Base-by-base conservation (phyloP, 2,329 filamentous ascomycete species). In the Bimuria novae-zelandiae region DNA sequence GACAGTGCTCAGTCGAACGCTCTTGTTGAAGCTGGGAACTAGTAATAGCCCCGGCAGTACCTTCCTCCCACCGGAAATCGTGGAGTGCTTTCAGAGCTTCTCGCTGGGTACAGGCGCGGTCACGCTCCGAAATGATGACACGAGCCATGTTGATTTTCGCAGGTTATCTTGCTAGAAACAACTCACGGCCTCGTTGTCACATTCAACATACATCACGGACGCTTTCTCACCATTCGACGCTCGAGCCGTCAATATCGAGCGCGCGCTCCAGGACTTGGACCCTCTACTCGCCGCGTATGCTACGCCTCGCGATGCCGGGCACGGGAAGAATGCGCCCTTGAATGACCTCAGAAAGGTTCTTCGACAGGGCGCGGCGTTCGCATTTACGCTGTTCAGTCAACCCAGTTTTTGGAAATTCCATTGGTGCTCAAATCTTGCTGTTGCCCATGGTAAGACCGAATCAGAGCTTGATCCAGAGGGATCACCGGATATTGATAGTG, bases 51-150 rank as follows among this genome's bases (percentile, higher is more conserved):
- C 56, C 7, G 52, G 52, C 14, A 56, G 49, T 17, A 56, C 59
- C 2, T 62, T 60, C 36, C 45, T 57, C 2, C 54, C 56, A 6
- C 56, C 59, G 4, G 56, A 59, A 40, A 48, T 59, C 17, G 56
- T 59, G 2, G 56, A 57, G 22, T 57, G 54, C 25, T 57, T 61
- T 37, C 59, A 61, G 35, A 52, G 45, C 37, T 61, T 57, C 37
- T 56, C 49, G 17, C 36, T 56, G 0, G 50, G 49, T 22, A 55
- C 41, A 23, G 49, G 45, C 7, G 33, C 43, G 21, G 36, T 47
- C 11, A 56, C 36, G 8, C 33, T 56, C 7, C 49, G 48, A 11
- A 27, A 29, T 4, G 42, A 51, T 23, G 49, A 57, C 16, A 19
- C 22, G 23, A 32, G 42, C 16, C 27, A 46, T 21, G 52, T 54